phyloP scores from a whole-genome alignment of 148 eudicot species.

The Pouteria glomerata region DNA sequence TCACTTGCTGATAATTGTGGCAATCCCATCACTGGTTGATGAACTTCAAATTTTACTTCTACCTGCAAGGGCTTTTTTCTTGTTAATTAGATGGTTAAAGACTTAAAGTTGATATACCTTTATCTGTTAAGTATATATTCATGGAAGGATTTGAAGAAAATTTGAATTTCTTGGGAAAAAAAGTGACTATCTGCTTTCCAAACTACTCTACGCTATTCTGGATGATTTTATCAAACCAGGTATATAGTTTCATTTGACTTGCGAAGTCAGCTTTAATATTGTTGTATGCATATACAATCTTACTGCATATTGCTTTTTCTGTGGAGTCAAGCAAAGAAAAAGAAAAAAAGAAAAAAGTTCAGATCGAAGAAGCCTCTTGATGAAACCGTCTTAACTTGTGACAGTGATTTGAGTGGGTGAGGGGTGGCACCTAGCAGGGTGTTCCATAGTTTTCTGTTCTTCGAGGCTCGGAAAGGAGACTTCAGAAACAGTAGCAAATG shows the following conservation, averaged over 20 bases:
- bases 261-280: not conserved
- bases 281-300: not conserved
- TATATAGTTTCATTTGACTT: not conserved
- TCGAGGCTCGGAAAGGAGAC: not conserved
- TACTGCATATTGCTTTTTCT: not conserved
- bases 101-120: not conserved
- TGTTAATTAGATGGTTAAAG: not conserved
- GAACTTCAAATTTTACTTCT: not conserved
- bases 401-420: too few species aligned
- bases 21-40: slow-evolving; percentile 16
- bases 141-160: not conserved
- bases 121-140: not conserved
- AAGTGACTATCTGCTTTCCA: not conserved
- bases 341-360: not conserved
- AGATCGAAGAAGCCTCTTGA: slow-evolving; percentile 7
- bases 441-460: not conserved
- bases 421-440: not conserved
- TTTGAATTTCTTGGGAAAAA: not conserved
- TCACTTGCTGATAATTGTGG: slow-evolving; percentile 15
- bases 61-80: slow-evolving; percentile 7
- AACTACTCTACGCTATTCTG: not conserved
- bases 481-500: not conserved
- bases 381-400: not conserved
- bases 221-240: not conserved
- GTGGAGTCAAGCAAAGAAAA: not conserved